Percentiles rank a stretch among this genome's conserved stretches.
Evolutionary conservation across 2,329 filamentous ascomycete species (phyloP).

Genomic region (Colletotrichum caudatum): DNA sequence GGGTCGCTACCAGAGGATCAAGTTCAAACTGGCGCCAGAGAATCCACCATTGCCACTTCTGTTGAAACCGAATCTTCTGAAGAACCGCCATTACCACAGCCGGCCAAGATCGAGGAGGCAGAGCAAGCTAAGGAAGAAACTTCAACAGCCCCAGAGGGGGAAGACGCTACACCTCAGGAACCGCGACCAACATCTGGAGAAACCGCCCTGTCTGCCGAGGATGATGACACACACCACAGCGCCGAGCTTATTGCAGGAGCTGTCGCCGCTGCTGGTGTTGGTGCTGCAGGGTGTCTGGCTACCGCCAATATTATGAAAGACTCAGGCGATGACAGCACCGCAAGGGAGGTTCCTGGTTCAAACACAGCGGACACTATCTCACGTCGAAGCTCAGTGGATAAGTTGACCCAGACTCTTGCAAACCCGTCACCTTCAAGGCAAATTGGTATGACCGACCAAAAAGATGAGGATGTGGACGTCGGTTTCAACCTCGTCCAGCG

Average conservation of each 20-base stretch:
- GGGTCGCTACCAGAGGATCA: not conserved
- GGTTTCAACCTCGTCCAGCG: conserved; percentile 15
- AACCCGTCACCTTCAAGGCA: not conserved
- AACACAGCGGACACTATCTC: conserved; percentile 2
- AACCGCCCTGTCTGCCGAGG: not conserved
- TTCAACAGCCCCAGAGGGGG: not conserved
- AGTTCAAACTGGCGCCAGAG: not conserved
- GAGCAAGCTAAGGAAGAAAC: not conserved
- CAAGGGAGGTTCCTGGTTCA: not conserved
- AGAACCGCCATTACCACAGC: not conserved
- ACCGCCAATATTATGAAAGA: conserved; percentile 10
- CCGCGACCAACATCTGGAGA: not conserved
- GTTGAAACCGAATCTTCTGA: not conserved
- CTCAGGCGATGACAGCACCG: conserved; percentile 9
- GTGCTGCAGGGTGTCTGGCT: conserved; percentile 7
- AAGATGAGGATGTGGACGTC: conserved; percentile 25
- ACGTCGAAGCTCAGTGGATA: conserved; percentile 36
- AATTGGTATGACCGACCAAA: not conserved
- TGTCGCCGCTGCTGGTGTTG: conserved; percentile 19
- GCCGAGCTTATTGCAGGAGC: conserved; percentile 13
- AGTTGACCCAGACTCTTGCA: conserved; percentile 39
- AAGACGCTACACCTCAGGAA: not conserved
- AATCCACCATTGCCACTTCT: not conserved
- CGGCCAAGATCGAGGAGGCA: not conserved
- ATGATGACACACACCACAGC: not conserved